Percentiles rank a stretch among this genome's conserved stretches.
Conservation (phyloP, 139 green algal species). For the Coelastrella sp. region DNA sequence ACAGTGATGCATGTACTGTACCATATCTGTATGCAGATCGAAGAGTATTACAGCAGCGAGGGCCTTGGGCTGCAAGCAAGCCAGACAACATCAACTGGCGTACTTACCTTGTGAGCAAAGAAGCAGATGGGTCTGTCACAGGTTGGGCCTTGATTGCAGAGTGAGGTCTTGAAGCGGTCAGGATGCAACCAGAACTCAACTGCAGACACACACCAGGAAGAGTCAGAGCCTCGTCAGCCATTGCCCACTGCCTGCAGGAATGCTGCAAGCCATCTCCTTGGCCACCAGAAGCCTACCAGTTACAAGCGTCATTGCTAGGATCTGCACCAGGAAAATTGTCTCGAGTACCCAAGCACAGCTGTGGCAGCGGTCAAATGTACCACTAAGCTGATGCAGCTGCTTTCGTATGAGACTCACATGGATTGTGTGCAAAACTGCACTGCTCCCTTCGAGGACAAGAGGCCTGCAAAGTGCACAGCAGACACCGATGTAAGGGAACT, state of each 20-base stretch:
- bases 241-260: background rate
- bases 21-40: too few species aligned
- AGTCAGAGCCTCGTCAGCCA: background rate
- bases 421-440: slow-evolving; percentile 45
- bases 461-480: background rate
- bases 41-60: too few species aligned
- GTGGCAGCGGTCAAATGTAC: too few species aligned
- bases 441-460: slow-evolving; percentile 41
- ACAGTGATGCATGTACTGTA: too few species aligned
- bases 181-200: slow-evolving; percentile 42
- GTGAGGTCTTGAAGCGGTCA: slow-evolving; percentile 67
- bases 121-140: slow-evolving; percentile 78
- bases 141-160: slow-evolving; percentile 72
- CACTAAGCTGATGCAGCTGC: background rate
- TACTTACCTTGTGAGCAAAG: slow-evolving; percentile 68
- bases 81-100: background rate
- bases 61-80: background rate
- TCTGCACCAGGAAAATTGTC: too few species aligned
- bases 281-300: too few species aligned
- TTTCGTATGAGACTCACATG: slow-evolving; percentile 18
- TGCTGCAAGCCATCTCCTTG: background rate
- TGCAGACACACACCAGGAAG: background rate
- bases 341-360: too few species aligned
- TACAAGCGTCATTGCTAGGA: too few species aligned
- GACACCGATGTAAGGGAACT: background rate